These are phyloP conservation scores for Vanderwaltozyma yarrowii DNA, from an alignment of 805 yeast genomes.

Conservation along the genomic window DNA sequence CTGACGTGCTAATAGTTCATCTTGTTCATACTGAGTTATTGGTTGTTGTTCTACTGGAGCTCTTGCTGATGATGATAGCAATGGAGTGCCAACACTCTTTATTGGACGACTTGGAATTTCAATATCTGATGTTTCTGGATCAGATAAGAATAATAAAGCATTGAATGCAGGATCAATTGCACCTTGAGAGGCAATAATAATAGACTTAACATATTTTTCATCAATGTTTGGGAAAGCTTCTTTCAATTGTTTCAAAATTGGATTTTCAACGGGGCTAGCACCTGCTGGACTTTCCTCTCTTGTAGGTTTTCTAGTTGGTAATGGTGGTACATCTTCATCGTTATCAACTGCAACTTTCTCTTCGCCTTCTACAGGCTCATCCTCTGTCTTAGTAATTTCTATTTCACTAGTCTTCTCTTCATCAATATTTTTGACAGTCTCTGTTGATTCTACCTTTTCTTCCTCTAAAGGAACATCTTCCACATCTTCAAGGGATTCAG, in stretches of 20 bases:
- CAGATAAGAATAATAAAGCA: constrained; percentile 71
- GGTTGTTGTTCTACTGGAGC: not conserved
- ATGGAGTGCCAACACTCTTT: no score
- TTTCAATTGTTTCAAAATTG: constrained; percentile 40
- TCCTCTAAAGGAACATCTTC: constrained; percentile 3
- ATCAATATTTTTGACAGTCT: no score
- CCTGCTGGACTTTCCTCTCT: no score
- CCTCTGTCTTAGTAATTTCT: constrained; percentile 2
- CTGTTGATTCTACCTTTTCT: constrained; percentile 1
- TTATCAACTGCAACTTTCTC: not conserved
- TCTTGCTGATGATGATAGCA: no score
- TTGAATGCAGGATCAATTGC: constrained; percentile 77
- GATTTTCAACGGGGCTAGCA: constrained; percentile 13
- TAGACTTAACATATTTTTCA: constrained; percentile 59
- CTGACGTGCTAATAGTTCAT: constrained; percentile 73
- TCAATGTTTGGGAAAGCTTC: constrained; percentile 85
- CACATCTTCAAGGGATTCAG: not conserved
- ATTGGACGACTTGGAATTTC: constrained; percentile 35
- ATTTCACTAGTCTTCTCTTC: no score
- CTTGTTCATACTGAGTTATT: constrained; percentile 44
- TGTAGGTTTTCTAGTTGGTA: constrained; percentile 18
- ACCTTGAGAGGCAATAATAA: constrained; percentile 78
- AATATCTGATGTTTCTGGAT: constrained; percentile 47
- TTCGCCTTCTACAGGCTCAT: constrained; percentile 6
- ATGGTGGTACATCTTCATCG: constrained; percentile 14